Conservation (phyloP, 78 protist species). For the Isochrysis galbana region DNA sequence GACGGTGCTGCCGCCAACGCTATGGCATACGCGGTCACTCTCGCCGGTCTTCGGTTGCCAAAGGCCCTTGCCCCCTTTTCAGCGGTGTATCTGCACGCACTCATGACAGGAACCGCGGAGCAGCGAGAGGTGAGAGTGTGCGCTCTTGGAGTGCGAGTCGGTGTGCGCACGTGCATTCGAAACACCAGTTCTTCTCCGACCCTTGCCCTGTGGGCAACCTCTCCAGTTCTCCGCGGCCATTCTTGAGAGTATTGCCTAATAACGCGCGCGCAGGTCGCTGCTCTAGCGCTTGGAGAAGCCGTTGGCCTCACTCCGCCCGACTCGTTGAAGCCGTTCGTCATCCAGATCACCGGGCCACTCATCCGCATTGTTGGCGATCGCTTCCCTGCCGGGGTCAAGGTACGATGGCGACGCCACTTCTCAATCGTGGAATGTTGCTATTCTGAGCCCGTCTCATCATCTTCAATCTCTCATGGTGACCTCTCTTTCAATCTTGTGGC, state of each 20-base stretch:
- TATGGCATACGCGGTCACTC: background rate
- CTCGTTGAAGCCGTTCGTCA: constrained; percentile 70
- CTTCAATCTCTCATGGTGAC: too few species aligned
- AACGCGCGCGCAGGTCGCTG: too few species aligned
- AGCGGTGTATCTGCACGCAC: constrained; percentile 70
- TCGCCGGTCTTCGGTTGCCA: constrained; percentile 61
- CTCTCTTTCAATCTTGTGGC: too few species aligned
- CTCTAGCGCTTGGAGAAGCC: constrained; percentile 69
- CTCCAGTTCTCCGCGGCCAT: background rate
- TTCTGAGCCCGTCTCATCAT: background rate
- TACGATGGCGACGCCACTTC: too few species aligned
- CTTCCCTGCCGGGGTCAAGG: constrained; percentile 74
- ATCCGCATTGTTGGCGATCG: constrained; percentile 85
- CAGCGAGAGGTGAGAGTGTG: constrained; percentile 83
- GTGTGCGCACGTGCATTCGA: too few species aligned
- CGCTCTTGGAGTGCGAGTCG: too few species aligned
- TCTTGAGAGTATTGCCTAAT: too few species aligned
- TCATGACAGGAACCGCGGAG: constrained; percentile 69
- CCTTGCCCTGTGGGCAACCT: too few species aligned
- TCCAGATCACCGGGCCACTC: constrained; percentile 85
- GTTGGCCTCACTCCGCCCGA: constrained; percentile 55
- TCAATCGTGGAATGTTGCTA: background rate
- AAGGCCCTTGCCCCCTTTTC: constrained; percentile 75
- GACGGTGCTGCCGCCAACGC: background rate
- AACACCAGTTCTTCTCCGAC: too few species aligned